Evolutionary conservation across 2,329 filamentous ascomycete genomes (phyloP), one percentile per base, ranked within the genome.

Genomic region (Pseudopyricularia cyperi): DNA sequence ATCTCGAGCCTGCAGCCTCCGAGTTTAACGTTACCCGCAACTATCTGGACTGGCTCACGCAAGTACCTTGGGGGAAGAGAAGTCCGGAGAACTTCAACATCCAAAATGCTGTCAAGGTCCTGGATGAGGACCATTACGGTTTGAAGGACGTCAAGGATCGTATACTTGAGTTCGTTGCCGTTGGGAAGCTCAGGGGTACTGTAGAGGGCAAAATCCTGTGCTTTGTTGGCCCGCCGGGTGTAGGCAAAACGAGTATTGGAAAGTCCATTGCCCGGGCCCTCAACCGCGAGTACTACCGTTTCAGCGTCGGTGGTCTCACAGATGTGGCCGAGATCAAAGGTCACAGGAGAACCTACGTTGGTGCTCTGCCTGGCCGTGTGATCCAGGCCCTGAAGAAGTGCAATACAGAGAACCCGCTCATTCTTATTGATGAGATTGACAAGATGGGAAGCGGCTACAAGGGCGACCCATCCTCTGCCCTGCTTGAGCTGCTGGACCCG

Each of bases 291-390:
- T 98, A 98, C 72, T 98, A 98, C 73, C 82, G 93, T 59, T 98
- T 98, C 75, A 96, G 90, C 63, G 93, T 98, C 8, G 93, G 93
- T 64, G 93, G 93, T 60, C 76, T 98, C 58, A 95, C 91, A 4
- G 93, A 98, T 68, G 94, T 98, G 57, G 93, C 93, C 17, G 93
- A 98, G 66, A 97, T 98, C 75, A 98, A 98, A 73, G 93, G 93
- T 50, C 93, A 98, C 66, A 80, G 93, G 61, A 80, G 93, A 60
- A 98, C 93, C 3, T 98, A 98, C 60, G 93, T 98, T 51, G 93
- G 94, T 56, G 93, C 93, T 26, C 73, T 98, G 34, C 93, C 93
- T 4, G 94, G 93, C 50, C 87, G 94, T 54, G 95, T 98, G 64
- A 97, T 98, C 56, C 94, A 98, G 68, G 93, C 93, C 1, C 72